These are phyloP conservation scores for Alternaria sp. DNA, from an alignment of 2,329 filamentous ascomycete genomes.

Conservation along the genomic window DNA sequence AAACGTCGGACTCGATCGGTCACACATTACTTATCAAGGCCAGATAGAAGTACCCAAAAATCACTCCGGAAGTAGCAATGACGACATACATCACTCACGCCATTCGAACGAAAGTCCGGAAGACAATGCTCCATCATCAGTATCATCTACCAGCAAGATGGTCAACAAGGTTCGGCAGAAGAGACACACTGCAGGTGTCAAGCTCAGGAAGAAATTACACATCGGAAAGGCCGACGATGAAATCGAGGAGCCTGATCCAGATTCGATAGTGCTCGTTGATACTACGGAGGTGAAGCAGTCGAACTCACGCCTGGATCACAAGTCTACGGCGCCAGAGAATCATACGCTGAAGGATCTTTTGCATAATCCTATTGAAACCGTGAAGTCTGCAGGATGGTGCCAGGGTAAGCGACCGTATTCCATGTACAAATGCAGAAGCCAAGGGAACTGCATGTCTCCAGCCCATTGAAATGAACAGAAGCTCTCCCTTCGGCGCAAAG, in stretches of 20 bases:
- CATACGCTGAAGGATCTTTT: slow-evolving; percentile 36
- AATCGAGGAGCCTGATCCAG: slow-evolving; percentile 3
- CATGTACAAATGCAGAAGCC: not conserved
- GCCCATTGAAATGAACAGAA: not conserved
- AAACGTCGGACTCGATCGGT: slow-evolving; percentile 27
- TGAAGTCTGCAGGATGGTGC: slow-evolving; percentile 33
- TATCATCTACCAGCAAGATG: slow-evolving; percentile 22
- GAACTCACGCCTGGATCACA: slow-evolving; percentile 29
- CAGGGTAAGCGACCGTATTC: slow-evolving; percentile 19
- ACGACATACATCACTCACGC: slow-evolving; percentile 25
- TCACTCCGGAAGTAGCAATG: slow-evolving; percentile 32
- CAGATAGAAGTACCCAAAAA: slow-evolving; percentile 24
- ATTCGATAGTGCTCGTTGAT: slow-evolving; percentile 29
- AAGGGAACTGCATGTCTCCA: not conserved
- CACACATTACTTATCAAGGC: slow-evolving; percentile 20
- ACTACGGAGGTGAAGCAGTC: slow-evolving; percentile 18
- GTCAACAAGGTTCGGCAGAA: slow-evolving; percentile 30
- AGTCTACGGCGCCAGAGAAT: slow-evolving; percentile 32
- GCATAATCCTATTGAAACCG: slow-evolving; percentile 37
- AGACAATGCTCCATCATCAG: not conserved
- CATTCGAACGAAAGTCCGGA: not conserved
- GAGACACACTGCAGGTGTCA: slow-evolving; percentile 33
- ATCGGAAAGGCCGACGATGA: slow-evolving; percentile 33
- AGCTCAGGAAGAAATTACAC: slow-evolving; percentile 36
- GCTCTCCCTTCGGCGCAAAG: not conserved